Evolutionary conservation across 371 early-diverging fungal species (phyloP), one percentile per base, ranked within the genome.

Genomic region (Apophysomyces variabilis): DNA sequence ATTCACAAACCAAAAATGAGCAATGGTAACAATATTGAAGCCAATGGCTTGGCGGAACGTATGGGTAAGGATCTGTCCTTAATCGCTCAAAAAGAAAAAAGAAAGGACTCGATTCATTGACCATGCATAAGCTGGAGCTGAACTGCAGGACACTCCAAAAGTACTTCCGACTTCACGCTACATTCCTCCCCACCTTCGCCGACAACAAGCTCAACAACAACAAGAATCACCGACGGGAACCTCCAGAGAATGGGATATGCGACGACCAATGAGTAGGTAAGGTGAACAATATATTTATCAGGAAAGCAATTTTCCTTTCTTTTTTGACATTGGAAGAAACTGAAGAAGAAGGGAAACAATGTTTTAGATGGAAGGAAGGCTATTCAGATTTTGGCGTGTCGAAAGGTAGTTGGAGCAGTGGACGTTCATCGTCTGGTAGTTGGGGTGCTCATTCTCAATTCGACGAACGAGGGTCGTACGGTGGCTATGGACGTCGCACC

Each of bases 21-120:
- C 75, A 72, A 76, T 71, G 72, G 70, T 79, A 71, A 57, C 66
- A 80, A 76, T 69, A 74, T 72, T 71, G 75, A 79, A 75, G 65
- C 77, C 66, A 75, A 80, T 66, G 78, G 75, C 78, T 79, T 84
- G 71, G 81, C 81, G 72, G 79, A 81, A 83, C 81, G 71, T 39
- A 67, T 84, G 72, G 84, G 84, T 83, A 83, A 80, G 76, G 38
- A 46, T 9, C 32, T 11, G 12, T 26, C 58, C 54, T 26, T 9
- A 18, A 18, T 7, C 13, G 8, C 12, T n/a, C n/a, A 21, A 50
- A 12, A 58, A 37, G 35, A 21, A 38, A 38, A 46, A 56, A 36
- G 36, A 32, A 32, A 57, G 37, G 18, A 46, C 26, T 12, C 1
- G 47, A 7, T 21, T 16, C 5, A 21, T 21, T 50, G 54, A 50